phyloP scores from a whole-genome alignment of 108 stramenopile species.

The Stephanodiscus triporus region DNA sequence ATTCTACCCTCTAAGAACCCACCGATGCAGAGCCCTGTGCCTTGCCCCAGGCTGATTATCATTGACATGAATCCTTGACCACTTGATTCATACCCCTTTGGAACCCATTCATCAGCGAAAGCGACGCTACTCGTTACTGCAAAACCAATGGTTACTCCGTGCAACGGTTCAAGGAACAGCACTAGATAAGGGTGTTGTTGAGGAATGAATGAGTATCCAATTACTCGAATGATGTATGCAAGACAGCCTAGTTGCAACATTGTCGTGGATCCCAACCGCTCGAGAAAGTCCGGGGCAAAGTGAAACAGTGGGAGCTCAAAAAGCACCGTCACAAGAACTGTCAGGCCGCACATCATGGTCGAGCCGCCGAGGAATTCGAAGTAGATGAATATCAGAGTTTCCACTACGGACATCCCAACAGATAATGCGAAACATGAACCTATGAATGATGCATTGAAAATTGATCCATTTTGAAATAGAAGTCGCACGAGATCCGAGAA shows the following conservation, averaged over 20 bases:
- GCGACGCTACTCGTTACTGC: slow-evolving; percentile 50
- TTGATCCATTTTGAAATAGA: slow-evolving; percentile 24
- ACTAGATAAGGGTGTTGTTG: slow-evolving; percentile 45
- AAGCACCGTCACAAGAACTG: slow-evolving; percentile 66
- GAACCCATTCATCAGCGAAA: slow-evolving; percentile 50
- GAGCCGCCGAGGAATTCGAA: slow-evolving; percentile 57
- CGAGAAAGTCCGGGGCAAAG: slow-evolving; percentile 52
- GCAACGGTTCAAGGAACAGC: slow-evolving; percentile 63
- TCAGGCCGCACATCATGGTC: slow-evolving; percentile 45
- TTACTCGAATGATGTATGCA: slow-evolving; percentile 59
- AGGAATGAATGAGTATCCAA: slow-evolving; percentile 66
- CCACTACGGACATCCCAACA: slow-evolving; percentile 59
- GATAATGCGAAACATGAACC: slow-evolving; percentile 45
- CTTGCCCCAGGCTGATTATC: slow-evolving; percentile 42
- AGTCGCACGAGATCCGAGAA: slow-evolving; percentile 15
- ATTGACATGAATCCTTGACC: slow-evolving; percentile 51
- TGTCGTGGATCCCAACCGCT: slow-evolving; percentile 34
- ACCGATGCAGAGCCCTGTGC: slow-evolving; percentile 52
- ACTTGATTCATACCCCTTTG: slow-evolving; percentile 50
- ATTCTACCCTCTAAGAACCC: slow-evolving; percentile 41
- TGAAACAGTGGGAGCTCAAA: slow-evolving; percentile 76
- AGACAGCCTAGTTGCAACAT: slow-evolving; percentile 50
- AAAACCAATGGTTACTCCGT: slow-evolving; percentile 70
- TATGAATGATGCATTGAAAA: slow-evolving; percentile 42
- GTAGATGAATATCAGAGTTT: slow-evolving; percentile 57